Conservation (phyloP, 768 basidiomycete genomes). For the Kwoniella botswanensis region DNA sequence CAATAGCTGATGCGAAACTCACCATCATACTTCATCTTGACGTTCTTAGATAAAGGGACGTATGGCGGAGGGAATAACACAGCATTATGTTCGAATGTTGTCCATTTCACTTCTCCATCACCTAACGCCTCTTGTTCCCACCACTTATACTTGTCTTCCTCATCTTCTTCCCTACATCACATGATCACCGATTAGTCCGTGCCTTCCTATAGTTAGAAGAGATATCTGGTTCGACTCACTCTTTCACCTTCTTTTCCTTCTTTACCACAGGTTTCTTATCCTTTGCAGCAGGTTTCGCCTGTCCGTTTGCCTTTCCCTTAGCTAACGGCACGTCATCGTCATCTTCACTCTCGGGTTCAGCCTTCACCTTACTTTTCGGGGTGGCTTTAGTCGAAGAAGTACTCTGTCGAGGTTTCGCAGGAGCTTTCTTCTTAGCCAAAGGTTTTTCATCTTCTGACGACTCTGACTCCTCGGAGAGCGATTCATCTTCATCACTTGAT, state of each 20-base stretch:
- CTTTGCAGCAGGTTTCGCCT: constrained; percentile 60
- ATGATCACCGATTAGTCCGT: constrained; percentile 13
- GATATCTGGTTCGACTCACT: constrained; percentile 55
- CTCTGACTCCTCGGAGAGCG: constrained; percentile 53
- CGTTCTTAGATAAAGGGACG: constrained; percentile 74
- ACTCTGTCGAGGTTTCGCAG: constrained; percentile 60
- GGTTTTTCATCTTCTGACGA: constrained; percentile 56
- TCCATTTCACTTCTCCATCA: constrained; percentile 83
- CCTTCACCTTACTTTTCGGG: constrained; percentile 37
- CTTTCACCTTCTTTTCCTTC: constrained; percentile 61
- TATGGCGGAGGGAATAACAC: constrained; percentile 97
- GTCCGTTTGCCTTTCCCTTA: constrained; percentile 60
- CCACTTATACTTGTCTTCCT: constrained; percentile 88
- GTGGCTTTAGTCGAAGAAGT: constrained; percentile 62
- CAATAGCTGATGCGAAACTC: constrained; percentile 39
- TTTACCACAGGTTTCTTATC: constrained; percentile 58
- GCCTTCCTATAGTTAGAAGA: no score
- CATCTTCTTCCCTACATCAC: constrained; percentile 65
- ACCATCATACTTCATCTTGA: constrained; percentile 98
- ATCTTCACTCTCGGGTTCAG: constrained; percentile 26
- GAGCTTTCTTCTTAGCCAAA: constrained; percentile 62
- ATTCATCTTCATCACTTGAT: constrained; percentile 33
- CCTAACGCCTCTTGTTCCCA: constrained; percentile 66
- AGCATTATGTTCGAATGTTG: constrained; percentile 90
- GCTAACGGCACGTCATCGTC: constrained; percentile 62